Percentiles rank a stretch among this genome's conserved stretches.
Evolutionary conservation across 108 stramenopile species (phyloP).

Genomic region (Poteriospumella lacustris): DNA sequence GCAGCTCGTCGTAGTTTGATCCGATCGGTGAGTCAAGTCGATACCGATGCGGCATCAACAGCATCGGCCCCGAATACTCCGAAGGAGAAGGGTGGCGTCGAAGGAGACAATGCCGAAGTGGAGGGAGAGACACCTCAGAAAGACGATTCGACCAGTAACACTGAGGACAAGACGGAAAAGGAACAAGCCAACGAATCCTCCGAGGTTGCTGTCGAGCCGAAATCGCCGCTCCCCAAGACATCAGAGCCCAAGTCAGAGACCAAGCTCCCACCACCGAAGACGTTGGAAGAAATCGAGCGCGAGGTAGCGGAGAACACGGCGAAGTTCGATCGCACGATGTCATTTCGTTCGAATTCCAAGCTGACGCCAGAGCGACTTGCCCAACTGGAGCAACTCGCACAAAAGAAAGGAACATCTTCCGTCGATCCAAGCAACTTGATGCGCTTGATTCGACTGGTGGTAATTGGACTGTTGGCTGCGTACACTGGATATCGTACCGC

Average conservation of each 20-base stretch:
- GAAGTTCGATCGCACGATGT: not conserved
- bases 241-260: not conserved
- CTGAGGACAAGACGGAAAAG: not conserved
- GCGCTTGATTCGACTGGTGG: not conserved
- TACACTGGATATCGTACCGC: no score
- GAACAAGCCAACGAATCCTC: not conserved
- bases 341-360: no score
- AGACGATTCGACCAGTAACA: not conserved
- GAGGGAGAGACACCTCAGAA: not conserved
- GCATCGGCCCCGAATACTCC: no score
- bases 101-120: no score
- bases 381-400: no score
- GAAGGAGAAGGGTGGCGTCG: no score
- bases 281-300: not conserved
- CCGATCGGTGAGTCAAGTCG: no score
- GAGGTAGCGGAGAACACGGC: slow-evolving; percentile 5
- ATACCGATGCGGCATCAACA: no score
- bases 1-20: no score
- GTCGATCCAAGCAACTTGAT: no score
- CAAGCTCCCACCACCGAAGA: not conserved
- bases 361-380: no score
- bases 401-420: no score
- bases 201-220: not conserved
- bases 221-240: not conserved
- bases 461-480: not conserved